These are phyloP conservation scores for Kwoniella dendrophila DNA, from an alignment of 768 basidiomycete genomes.

Conservation along the genomic window DNA sequence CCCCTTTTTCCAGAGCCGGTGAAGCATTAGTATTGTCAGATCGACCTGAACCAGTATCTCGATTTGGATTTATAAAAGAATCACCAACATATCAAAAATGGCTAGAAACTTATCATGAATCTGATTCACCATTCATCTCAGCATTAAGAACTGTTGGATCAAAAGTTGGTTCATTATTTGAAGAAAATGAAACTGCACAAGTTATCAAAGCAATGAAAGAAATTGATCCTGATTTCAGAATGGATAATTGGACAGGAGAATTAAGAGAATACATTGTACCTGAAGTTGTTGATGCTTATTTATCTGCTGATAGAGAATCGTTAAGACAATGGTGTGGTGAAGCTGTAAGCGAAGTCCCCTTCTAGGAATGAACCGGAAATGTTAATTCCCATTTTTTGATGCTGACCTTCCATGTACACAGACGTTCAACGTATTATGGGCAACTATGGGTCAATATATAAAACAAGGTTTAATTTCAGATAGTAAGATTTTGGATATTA, in stretches of 20 bases:
- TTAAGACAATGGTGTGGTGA: conserved; percentile 91
- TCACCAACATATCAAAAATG: conserved; percentile 47
- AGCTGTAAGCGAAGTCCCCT: conserved; percentile 66
- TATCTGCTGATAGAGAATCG: conserved; percentile 83
- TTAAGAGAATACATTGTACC: conserved; percentile 95
- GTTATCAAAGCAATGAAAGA: conserved; percentile 81
- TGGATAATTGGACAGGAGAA: conserved; percentile 85
- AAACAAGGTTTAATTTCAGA: conserved; percentile 87
- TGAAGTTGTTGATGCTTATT: conserved; percentile 93
- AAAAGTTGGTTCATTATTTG: conserved; percentile 79
- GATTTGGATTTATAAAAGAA: conserved; percentile 36
- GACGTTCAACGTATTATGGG: conserved; percentile 99
- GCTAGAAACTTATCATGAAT: conserved; percentile 75
- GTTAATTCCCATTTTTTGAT: background rate
- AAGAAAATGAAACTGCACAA: conserved; percentile 98
- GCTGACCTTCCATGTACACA: conserved; percentile 50
- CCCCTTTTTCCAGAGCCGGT: conserved; percentile 67
- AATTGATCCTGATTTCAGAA: conserved; percentile 84
- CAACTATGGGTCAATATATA: conserved; percentile 92
- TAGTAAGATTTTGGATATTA: conserved; percentile 93
- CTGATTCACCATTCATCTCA: conserved; percentile 84
- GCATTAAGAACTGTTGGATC: conserved; percentile 79
- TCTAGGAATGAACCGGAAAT: background rate
- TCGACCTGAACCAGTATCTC: conserved; percentile 36
- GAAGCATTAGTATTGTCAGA: conserved; percentile 71